Conservation (phyloP, 1,284 basidiomycete species). For the Leucoagaricus sp. region DNA sequence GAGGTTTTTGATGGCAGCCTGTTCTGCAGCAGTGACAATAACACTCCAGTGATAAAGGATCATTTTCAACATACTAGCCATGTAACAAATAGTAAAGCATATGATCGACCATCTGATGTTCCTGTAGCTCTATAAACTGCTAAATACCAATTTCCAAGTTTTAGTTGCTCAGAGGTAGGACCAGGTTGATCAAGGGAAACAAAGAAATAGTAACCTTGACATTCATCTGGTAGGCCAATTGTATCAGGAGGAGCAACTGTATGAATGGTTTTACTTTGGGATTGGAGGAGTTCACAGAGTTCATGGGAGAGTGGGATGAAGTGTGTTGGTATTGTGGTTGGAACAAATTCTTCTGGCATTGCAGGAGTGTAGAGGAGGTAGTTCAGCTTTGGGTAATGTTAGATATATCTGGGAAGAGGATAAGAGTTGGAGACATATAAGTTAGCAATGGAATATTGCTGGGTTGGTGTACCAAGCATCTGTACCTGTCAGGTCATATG, state of each 20-base stretch:
- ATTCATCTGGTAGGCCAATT: slow-evolving; percentile 81
- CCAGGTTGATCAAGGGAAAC: slow-evolving; percentile 72
- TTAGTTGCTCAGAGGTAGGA: slow-evolving; percentile 52
- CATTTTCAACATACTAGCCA: too few relatives aligned
- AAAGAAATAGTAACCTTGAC: slow-evolving; percentile 91
- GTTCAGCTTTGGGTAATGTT: slow-evolving; percentile 58
- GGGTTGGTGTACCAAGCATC: slow-evolving; percentile 49
- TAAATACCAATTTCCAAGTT: slow-evolving; percentile 78
- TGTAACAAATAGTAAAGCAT: too few relatives aligned
- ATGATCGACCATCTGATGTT: slow-evolving; percentile 77
- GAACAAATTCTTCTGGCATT: slow-evolving; percentile 52
- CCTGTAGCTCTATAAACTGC: slow-evolving; percentile 85
- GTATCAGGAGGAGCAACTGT: slow-evolving; percentile 32
- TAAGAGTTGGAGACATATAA: slow-evolving; percentile 60
- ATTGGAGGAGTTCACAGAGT: slow-evolving; percentile 81
- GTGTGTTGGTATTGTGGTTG: slow-evolving; percentile 61
- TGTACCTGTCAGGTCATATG: slow-evolving; percentile 38
- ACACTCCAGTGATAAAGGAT: too few relatives aligned
- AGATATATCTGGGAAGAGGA: neutral
- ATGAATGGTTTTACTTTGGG: slow-evolving; percentile 77
- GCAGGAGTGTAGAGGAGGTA: slow-evolving; percentile 88
- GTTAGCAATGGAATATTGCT: slow-evolving; percentile 62
- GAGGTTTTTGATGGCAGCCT: too few relatives aligned
- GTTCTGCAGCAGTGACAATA: too few relatives aligned
- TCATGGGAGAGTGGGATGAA: slow-evolving; percentile 58